Conservation (phyloP, 2,329 filamentous ascomycete species). For the Sporothrix dimorphospora region DNA sequence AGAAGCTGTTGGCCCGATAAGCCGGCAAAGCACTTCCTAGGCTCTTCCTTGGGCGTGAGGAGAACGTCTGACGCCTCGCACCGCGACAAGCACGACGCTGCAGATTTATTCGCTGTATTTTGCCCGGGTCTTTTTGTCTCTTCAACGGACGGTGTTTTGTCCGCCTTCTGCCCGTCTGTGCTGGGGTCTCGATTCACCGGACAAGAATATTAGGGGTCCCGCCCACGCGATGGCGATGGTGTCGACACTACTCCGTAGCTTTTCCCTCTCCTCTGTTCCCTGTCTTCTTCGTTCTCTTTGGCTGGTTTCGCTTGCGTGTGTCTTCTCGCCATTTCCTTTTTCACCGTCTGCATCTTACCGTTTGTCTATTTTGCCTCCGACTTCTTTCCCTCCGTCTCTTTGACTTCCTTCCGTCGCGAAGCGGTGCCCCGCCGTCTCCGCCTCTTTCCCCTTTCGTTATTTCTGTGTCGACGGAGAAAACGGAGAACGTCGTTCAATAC, state of each 20-base stretch:
- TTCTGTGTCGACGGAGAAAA: neutral
- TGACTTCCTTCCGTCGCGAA: neutral
- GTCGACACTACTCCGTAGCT: neutral
- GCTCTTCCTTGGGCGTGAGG: neutral
- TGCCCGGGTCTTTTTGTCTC: neutral
- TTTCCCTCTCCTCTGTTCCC: neutral
- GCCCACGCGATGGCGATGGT: constrained; percentile 2
- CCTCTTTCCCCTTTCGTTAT: neutral
- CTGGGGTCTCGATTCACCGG: constrained; percentile 6
- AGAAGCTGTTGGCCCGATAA: neutral
- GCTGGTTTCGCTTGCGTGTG: neutral
- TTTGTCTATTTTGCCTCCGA: neutral
- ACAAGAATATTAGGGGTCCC: constrained; percentile 18
- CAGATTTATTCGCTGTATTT: constrained; percentile 21
- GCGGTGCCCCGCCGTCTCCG: neutral
- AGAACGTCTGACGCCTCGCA: neutral
- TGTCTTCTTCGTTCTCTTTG: neutral
- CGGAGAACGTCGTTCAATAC: neutral
- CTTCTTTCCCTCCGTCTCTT: neutral
- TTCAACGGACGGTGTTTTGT: neutral
- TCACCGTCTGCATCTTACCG: neutral
- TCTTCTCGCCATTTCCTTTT: neutral
- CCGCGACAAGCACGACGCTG: neutral
- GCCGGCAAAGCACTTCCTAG: constrained; percentile 8
- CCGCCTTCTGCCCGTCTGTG: neutral